phyloP scores from a whole-genome alignment of 2,329 filamentous ascomycete species.

The Colletotrichum karsti region DNA sequence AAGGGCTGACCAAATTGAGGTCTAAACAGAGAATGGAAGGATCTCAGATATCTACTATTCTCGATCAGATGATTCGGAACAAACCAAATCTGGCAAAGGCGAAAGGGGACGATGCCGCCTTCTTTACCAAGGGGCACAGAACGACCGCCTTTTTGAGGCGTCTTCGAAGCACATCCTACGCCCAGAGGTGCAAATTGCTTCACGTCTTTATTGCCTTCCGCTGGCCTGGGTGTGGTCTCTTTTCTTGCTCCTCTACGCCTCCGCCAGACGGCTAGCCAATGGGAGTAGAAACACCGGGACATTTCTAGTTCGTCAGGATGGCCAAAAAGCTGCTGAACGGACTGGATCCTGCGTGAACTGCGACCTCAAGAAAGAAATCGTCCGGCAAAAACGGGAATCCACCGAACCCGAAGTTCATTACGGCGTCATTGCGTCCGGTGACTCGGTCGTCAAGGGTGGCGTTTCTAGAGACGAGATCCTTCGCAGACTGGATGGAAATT shows the following conservation, averaged over 20 bases:
- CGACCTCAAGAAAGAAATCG: not conserved
- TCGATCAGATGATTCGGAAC: conserved; percentile 17
- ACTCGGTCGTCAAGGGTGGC: conserved; percentile 46
- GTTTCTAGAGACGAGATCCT: conserved; percentile 38
- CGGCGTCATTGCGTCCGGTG: conserved; percentile 39
- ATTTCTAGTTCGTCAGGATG: no score
- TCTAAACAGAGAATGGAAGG: conserved; percentile 7
- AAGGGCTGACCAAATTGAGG: conserved; percentile 2
- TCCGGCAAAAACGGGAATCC: not conserved
- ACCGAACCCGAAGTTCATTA: conserved; percentile 30
- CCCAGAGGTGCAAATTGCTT: not conserved
- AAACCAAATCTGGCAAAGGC: conserved; percentile 17
- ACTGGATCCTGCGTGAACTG: conserved; percentile 15
- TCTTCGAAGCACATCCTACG: conserved; percentile 17
- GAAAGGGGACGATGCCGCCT: conserved; percentile 6
- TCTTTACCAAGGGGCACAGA: conserved; percentile 18
- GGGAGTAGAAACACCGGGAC: no score
- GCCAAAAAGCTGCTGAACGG: not conserved
- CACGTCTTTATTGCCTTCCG: no score
- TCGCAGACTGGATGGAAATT: not conserved
- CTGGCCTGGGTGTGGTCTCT: no score
- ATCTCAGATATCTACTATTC: conserved; percentile 5
- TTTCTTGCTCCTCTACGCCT: no score
- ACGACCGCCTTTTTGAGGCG: conserved; percentile 27
- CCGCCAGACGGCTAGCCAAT: no score